Evolutionary conservation across 2,329 filamentous ascomycete species (phyloP).

Genomic region (Penicillium sp.): DNA sequence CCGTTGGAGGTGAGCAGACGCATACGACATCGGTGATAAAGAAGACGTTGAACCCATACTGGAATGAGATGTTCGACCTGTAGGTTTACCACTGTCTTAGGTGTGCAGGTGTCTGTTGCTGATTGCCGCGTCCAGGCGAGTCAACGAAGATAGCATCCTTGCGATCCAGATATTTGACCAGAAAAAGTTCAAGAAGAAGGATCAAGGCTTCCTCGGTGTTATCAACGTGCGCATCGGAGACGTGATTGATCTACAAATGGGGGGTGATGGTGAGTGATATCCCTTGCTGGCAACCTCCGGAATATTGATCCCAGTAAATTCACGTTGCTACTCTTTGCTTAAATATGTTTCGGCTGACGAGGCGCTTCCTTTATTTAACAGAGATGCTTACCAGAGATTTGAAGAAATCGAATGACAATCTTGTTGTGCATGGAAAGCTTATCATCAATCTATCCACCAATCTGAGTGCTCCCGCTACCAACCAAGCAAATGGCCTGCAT

Average conservation of each 20-base stretch:
- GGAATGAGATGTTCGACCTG: conserved; percentile 99
- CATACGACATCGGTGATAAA: conserved; percentile 98
- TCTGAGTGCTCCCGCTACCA: conserved; percentile 70
- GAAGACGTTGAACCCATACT: conserved; percentile 98
- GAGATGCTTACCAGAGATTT: conserved; percentile 98
- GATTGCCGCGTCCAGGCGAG: conserved; percentile 63
- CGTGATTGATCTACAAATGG: conserved; percentile 86
- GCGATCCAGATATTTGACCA: conserved; percentile 99
- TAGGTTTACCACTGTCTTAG: conserved; percentile 53
- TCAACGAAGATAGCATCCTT: conserved; percentile 93
- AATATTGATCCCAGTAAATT: background rate
- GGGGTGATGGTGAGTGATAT: conserved; percentile 77
- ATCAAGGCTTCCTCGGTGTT: conserved; percentile 95
- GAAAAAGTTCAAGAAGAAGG: conserved; percentile 99
- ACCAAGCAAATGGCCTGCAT: conserved; percentile 49
- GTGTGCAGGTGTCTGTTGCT: conserved; percentile 19
- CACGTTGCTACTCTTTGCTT: background rate
- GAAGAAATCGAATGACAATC: conserved; percentile 97
- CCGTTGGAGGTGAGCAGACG: conserved; percentile 96
- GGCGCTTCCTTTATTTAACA: conserved; percentile 37
- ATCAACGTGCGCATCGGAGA: conserved; percentile 97
- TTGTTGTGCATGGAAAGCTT: conserved; percentile 96
- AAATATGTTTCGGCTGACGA: conserved; percentile 19
- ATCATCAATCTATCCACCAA: conserved; percentile 97
- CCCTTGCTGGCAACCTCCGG: background rate